Conservation (phyloP, 148 eudicot species). For the Talinum fruticosum region DNA sequence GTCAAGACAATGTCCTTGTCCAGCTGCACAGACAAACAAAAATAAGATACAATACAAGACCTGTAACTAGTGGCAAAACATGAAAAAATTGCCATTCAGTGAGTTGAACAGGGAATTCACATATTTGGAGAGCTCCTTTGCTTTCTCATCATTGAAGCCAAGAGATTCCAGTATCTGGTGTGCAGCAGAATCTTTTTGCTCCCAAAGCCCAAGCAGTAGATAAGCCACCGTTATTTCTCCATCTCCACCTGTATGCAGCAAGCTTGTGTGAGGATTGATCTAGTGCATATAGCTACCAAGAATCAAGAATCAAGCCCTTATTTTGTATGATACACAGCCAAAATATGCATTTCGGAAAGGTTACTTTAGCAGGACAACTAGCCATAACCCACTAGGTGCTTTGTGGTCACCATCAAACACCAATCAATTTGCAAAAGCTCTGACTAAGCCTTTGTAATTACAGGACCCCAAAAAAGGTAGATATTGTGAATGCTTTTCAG, state of each 20-base stretch:
- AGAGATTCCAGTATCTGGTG: constrained; percentile 54
- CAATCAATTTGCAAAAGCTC: not conserved
- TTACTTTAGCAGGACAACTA: not conserved
- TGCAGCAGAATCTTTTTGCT: constrained; percentile 71
- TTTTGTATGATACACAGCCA: not conserved
- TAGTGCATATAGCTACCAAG: not conserved
- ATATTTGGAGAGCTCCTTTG: constrained; percentile 67
- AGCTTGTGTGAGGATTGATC: not conserved
- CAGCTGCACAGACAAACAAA: constrained; percentile 40
- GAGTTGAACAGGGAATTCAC: constrained; percentile 40
- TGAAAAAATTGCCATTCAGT: not conserved
- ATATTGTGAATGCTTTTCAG: not conserved
- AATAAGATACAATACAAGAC: not conserved
- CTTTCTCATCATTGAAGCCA: constrained; percentile 81
- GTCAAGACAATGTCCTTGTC: constrained; percentile 60
- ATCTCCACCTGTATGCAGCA: constrained; percentile 53
- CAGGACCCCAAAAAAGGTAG: not conserved
- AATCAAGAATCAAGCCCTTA: not conserved
- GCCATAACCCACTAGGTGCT: not conserved
- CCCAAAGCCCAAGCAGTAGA: constrained; percentile 83
- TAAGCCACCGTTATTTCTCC: constrained; percentile 73
- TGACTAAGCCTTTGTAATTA: not conserved
- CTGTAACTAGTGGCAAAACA: not conserved
- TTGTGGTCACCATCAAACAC: constrained; percentile 9
- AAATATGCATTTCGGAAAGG: not conserved